Evolutionary conservation across 371 early-diverging fungal species (phyloP).

Genomic region (Mortierella sp.): DNA sequence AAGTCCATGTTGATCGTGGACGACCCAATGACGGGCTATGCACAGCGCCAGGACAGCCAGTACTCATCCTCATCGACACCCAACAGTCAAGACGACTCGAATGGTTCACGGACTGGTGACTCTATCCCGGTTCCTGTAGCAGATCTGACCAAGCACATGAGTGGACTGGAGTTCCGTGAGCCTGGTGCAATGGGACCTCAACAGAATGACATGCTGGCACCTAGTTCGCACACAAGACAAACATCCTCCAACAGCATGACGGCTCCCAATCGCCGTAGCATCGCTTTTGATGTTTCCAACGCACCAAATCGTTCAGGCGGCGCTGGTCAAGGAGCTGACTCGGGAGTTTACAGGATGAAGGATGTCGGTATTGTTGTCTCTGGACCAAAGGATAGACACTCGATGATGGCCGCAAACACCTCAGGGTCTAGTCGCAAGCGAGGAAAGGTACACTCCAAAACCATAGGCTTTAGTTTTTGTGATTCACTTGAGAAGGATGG

Average conservation of each 20-base stretch:
- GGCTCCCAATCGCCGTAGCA: constrained; percentile 31
- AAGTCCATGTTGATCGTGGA: constrained; percentile 26
- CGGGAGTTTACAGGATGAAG: constrained; percentile 18
- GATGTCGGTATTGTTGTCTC: constrained; percentile 21
- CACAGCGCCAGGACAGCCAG: constrained; percentile 21
- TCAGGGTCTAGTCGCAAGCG: constrained; percentile 43
- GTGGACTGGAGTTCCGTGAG: constrained; percentile 48
- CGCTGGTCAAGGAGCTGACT: constrained; percentile 8
- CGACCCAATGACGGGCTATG: constrained; percentile 25
- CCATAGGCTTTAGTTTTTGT: background rate
- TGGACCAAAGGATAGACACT: constrained; percentile 32
- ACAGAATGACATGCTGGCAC: constrained; percentile 14
- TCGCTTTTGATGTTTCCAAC: constrained; percentile 30
- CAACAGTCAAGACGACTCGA: constrained; percentile 30
- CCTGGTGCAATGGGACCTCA: background rate
- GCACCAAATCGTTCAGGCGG: constrained; percentile 22
- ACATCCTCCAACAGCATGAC: constrained; percentile 21
- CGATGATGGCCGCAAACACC: constrained; percentile 23
- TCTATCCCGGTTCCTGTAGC: constrained; percentile 40
- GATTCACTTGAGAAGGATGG: background rate
- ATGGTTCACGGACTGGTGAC: constrained; percentile 19
- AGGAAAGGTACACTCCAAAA: constrained; percentile 38
- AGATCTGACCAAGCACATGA: constrained; percentile 50
- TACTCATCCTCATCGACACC: constrained; percentile 34
- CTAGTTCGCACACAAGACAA: constrained; percentile 25